Base-by-base conservation (phyloP, 2,329 filamentous ascomycete species). In the Aureobasidium lini region DNA sequence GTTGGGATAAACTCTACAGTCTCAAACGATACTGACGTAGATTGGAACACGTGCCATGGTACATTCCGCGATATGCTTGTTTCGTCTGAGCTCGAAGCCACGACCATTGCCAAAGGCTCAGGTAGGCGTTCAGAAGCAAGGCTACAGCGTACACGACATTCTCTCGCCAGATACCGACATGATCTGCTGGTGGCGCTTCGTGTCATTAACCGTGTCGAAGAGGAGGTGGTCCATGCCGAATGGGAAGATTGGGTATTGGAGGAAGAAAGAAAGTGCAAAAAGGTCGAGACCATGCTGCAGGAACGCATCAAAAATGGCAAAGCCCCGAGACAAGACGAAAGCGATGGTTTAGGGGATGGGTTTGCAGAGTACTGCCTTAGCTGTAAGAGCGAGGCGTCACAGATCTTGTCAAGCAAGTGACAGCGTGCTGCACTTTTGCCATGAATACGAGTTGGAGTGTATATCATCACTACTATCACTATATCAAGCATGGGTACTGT, bases 181-280 rank as follows among this genome's bases (percentile, higher is more conserved):
- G 91, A 97, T 69, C 78, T 99, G 18, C 76, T 97, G 2, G 92
- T 99, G 5, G 91, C 92, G 5, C 85, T 97, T 77, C 85, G 92
- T 4, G 84, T 96, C 2, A 86, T 97, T 62, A 96, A 97, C 73
- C 87, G 82, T 60, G 85, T 97, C 31, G 94, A 97, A 77, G 81
- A 83, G 61, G 91, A 96, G 72, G 86, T 96, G 71, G 74, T 97
- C 57, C 83, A 85, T 67, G 87, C 88, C 0, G 93, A 96, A 72
- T 99, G 91, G 87, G 92, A 96, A 75, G 89, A 89, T 64, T 99
- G 93, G 92, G 80, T 97, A 32, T 74, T 82, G 3, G 87, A 89
- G 65, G 94, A 99, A 75, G 86, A 85, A 64, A 73, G 79, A 36
- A 83, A 89, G 50, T 99, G 94, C 71, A 83, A 84, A 60, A 82